Evolutionary conservation across 495 filamentous ascomycete species (phyloP), one percentile per base, ranked within the genome.

Genomic region (Acidomyces sp.): DNA sequence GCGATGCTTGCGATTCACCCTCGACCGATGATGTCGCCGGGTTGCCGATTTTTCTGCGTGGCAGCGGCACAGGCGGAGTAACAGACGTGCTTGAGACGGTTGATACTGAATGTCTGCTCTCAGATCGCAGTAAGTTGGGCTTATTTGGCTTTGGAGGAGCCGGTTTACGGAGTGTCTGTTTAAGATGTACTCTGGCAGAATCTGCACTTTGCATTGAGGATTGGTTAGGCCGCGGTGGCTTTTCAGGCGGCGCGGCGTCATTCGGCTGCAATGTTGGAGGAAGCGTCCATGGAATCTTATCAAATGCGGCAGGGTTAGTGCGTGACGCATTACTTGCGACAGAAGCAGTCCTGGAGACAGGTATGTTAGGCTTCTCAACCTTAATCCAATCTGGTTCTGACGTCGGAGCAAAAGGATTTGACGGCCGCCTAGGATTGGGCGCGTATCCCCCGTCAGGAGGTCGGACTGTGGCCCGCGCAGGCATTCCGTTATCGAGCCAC

Each of bases 401-500:
- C 2, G 73, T 74, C 6, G 64, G 60, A 12, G 62, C 66, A 51
- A 92, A 95, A 1, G 90, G 90, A 55, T 97, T 97, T 6, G 79
- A 71, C 5, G 74, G 78, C 19, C 85, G 72, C 33, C 75, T 64
- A 2, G 73, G 68, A 59, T 94, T 94, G 9, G 78, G 68, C 13
- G 78, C 59, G 27, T 70, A 63, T 6, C 69, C 69, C 19, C 63
- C 60, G 18, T 64, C 62, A 2, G 85, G 80, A 16, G 82, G 76
- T 25, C 66, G 67, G 20, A 92, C 51, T 11, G 59, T 65, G 16
- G 86, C 87, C 43, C 77, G 77, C 6, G 81, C 85, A 37, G 82
- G 77, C 42, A 78, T 62, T 71, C 76, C 74, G 57, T 85, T 82
- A 36, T 93, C 81, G 20, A 96, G 65, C 90, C 90, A 97, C 90